Base-by-base conservation (phyloP, 768 basidiomycete genomes). In the Serendipita indica region DNA sequence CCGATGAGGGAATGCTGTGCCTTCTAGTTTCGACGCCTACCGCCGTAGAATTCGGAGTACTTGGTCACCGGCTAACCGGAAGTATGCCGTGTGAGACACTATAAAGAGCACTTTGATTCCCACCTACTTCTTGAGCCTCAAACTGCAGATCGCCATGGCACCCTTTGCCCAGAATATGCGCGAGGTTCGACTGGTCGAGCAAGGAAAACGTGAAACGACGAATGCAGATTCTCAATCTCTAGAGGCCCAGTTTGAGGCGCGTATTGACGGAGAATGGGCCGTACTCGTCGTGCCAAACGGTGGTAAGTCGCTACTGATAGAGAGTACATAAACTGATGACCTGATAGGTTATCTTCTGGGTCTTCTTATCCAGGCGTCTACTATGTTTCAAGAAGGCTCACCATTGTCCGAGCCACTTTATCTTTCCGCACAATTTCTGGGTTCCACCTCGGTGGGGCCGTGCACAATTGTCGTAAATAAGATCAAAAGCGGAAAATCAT, bases 401-500 rank as follows among this genome's bases (percentile, higher is more conserved):
- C 3, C 20, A 10, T 28, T 22, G 49, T 16, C 10, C n/a, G 49
- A 54, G 30, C 22, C 30, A 16, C 30, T 54, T 16, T 54, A 54
- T 28, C 30, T 27, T 16, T 54, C 49, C 10, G n/a, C 22, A 22
- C 49, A 54, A n/a, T 54, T 54, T 30, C 20, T 54, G 4, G 49
- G 49, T 3, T 16, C 49, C n/a, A 22, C 49, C 3, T 27, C 30
- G n/a, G 22, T 32, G 14, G 49, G 49, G 3, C 22, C 49, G n/a
- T 54, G 49, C 22, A 18, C 49, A 54, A 54, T 54, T 1, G 16
- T 7, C 20, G n/a, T 54, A 16, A 25, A 54, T 16, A 25, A 28
- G 10, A 54, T 54, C 49, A 54, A 54, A 54, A 54, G 20, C 49
- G 49, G 49, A 16, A 54, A 30, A 32, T 27, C 20, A 16, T 54